Percentiles rank a stretch among this genome's conserved stretches.
Evolutionary conservation across 2,329 filamentous ascomycete species (phyloP).

Genomic region (Corinectria fuckeliana): DNA sequence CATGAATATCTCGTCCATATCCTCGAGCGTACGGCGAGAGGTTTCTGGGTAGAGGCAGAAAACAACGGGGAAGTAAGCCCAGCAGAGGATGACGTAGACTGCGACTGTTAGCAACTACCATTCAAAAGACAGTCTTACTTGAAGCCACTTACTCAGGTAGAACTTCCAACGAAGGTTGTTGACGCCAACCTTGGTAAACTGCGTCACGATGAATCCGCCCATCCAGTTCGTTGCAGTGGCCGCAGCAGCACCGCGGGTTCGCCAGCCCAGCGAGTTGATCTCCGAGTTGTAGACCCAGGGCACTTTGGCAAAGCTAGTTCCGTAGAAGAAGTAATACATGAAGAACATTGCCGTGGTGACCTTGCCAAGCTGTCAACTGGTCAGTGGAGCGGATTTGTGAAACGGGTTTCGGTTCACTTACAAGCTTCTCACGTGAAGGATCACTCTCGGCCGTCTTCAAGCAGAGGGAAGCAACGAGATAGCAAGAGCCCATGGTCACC

Average conservation of each 20-base stretch:
- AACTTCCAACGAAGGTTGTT: slow-evolving; percentile 50
- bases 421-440: slow-evolving; percentile 35
- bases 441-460: slow-evolving; percentile 43
- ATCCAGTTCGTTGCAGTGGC: slow-evolving; percentile 55
- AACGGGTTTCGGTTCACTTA: neutral
- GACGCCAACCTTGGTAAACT: slow-evolving; percentile 52
- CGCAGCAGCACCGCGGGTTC: slow-evolving; percentile 50
- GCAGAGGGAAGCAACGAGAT: slow-evolving; percentile 46
- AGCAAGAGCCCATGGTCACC: slow-evolving; percentile 43
- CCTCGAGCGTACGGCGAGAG: slow-evolving; percentile 52
- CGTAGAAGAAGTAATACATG: slow-evolving; percentile 51
- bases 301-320: slow-evolving; percentile 47
- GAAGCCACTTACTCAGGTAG: slow-evolving; percentile 51
- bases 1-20: slow-evolving; percentile 54
- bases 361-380: slow-evolving; percentile 42
- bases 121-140: slow-evolving; percentile 8
- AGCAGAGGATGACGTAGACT: slow-evolving; percentile 45
- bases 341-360: slow-evolving; percentile 52
- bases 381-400: neutral
- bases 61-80: slow-evolving; percentile 47
- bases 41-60: slow-evolving; percentile 60
- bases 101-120: neutral
- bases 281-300: slow-evolving; percentile 52
- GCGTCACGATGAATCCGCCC: slow-evolving; percentile 50
- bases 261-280: slow-evolving; percentile 50